Conservation (phyloP, 805 yeast genomes). For the Myxozyma mucilagina region DNA sequence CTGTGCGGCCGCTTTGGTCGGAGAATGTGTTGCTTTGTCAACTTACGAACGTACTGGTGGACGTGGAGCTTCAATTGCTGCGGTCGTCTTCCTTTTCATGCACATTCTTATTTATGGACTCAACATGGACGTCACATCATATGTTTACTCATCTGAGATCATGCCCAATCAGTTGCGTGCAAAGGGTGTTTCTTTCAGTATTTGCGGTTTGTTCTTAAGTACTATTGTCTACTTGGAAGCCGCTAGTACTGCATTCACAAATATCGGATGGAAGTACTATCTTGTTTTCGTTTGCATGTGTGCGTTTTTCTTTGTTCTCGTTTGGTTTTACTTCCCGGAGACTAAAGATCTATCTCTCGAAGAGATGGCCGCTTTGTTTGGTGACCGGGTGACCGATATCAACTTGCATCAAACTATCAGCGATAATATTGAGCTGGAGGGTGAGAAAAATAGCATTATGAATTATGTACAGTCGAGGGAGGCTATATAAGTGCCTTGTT, state of each 20-base stretch:
- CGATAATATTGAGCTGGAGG: not conserved
- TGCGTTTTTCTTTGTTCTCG: not conserved
- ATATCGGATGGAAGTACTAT: constrained; percentile 21
- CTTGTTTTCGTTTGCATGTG: constrained; percentile 52
- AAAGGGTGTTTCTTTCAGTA: constrained; percentile 14
- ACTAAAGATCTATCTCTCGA: constrained; percentile 9
- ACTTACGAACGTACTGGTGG: constrained; percentile 9
- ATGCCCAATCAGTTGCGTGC: constrained; percentile 11
- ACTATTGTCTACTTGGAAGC: constrained; percentile 12
- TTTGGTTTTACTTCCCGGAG: constrained; percentile 11
- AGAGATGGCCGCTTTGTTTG: constrained; percentile 9
- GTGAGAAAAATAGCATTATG: not conserved
- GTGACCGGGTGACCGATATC: constrained; percentile 13
- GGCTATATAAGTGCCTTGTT: not conserved
- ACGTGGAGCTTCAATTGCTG: constrained; percentile 6
- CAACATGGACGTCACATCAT: constrained; percentile 11
- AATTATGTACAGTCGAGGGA: not conserved
- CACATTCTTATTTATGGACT: constrained; percentile 10
- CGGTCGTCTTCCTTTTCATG: constrained; percentile 14
- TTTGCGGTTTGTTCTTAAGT: constrained; percentile 9
- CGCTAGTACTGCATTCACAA: constrained; percentile 14
- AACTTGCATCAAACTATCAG: constrained; percentile 2
- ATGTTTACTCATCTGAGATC: constrained; percentile 44
- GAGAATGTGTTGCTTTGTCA: constrained; percentile 9
- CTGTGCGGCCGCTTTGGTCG: constrained; percentile 8